Percentiles rank a stretch among this genome's conserved stretches.
Evolutionary conservation across 192 early-diverging fungal species (phyloP).

Genomic region (Spinellus fusiger): DNA sequence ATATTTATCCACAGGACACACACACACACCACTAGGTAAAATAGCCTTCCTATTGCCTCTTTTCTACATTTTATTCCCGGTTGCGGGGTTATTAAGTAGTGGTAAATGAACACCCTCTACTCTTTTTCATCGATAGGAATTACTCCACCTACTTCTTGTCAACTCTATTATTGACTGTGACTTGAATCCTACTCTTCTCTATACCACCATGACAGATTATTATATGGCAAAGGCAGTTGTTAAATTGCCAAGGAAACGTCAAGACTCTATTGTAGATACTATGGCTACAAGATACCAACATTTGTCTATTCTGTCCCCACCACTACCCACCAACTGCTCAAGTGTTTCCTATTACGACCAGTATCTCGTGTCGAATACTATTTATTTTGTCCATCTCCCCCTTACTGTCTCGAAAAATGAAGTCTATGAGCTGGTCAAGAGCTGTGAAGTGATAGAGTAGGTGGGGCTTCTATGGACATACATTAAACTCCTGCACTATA

Average conservation of each 20-base stretch:
- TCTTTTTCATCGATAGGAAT: no score
- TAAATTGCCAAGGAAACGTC: conserved; percentile 11
- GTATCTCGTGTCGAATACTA: conserved; percentile 12
- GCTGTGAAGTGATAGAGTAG: conserved; percentile 22
- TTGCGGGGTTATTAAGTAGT: no score
- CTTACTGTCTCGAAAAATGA: conserved; percentile 20
- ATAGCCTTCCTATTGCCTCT: no score
- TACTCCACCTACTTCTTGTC: no score
- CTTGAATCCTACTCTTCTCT: neutral
- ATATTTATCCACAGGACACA: no score
- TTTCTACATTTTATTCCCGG: no score
- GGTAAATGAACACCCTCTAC: no score
- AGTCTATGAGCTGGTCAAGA: conserved; percentile 18
- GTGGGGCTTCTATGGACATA: neutral
- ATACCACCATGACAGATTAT: conserved; percentile 6
- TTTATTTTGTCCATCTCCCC: conserved; percentile 19
- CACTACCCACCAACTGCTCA: neutral
- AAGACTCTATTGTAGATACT: neutral
- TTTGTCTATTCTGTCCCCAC: neutral
- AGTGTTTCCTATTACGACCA: neutral
- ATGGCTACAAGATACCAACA: neutral
- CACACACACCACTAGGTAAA: no score
- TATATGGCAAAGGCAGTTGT: conserved; percentile 6
- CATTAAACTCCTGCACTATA: neutral
- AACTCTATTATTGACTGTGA: neutral